Percentiles rank a stretch among this genome's conserved stretches.
These are phyloP conservation scores for Oligophagozyma castellii DNA, from an alignment of 1,139 yeast genomes.

Conservation along the genomic window DNA sequence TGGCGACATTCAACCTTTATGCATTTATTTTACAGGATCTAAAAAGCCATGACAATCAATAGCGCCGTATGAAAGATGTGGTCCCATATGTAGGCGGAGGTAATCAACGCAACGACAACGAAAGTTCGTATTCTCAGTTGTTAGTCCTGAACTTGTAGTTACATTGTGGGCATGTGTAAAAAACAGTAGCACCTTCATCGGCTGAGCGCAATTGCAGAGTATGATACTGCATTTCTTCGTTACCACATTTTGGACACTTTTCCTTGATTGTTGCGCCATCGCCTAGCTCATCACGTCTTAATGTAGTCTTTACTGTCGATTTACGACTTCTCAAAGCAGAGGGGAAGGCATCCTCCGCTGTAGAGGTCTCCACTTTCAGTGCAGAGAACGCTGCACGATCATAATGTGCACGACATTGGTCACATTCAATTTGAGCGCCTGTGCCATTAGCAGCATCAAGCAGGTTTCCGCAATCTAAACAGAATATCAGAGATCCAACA, in stretches of 20 bases:
- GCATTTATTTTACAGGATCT: no score
- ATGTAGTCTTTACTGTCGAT: conserved; percentile 78
- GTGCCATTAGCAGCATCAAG: conserved; percentile 22
- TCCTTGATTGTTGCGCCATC: conserved; percentile 87
- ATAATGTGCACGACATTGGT: conserved; percentile 54
- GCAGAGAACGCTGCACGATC: conserved; percentile 47
- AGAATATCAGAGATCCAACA: conserved; percentile 88
- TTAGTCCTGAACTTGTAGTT: conserved; percentile 90
- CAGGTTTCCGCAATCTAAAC: conserved; percentile 86
- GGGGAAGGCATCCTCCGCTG: conserved; percentile 84
- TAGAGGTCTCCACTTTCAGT: conserved; percentile 72
- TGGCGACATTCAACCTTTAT: no score
- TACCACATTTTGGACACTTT: conserved; percentile 94
- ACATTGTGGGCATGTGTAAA: conserved; percentile 89
- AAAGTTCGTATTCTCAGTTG: conserved; percentile 31
- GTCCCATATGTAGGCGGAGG: no score
- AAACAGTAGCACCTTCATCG: conserved; percentile 95
- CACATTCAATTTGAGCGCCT: conserved; percentile 47
- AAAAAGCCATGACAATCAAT: background rate
- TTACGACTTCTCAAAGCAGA: conserved; percentile 66
- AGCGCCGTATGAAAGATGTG: no score
- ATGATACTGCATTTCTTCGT: conserved; percentile 96
- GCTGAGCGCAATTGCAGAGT: conserved; percentile 94
- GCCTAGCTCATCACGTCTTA: conserved; percentile 65
- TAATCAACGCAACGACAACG: no score